These are phyloP conservation scores for Aspergillus japonicus DNA, from an alignment of 2,329 filamentous ascomycete species.

Conservation along the genomic window DNA sequence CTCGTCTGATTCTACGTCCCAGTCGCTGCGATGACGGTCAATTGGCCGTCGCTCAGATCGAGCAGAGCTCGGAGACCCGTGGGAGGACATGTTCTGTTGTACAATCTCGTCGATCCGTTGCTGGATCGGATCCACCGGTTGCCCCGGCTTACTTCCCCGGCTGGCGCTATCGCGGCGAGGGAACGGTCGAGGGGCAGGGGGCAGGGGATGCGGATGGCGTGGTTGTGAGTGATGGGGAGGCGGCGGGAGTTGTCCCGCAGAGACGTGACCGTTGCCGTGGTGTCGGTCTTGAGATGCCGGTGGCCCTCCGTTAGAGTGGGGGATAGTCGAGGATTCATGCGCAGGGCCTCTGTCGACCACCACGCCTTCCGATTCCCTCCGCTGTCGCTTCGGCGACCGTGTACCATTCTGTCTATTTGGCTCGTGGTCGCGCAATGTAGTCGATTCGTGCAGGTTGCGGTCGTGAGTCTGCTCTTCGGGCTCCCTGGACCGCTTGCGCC, in stretches of 20 bases:
- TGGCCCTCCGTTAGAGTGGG: conserved; percentile 8
- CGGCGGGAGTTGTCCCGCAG: not conserved
- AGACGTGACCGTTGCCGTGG: conserved; percentile 19
- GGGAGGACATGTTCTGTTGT: conserved; percentile 23
- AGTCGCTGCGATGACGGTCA: conserved; percentile 20
- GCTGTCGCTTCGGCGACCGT: conserved; percentile 40
- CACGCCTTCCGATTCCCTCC: conserved; percentile 26
- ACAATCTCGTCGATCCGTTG: conserved; percentile 40
- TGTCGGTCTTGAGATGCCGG: conserved; percentile 16
- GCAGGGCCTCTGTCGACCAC: conserved; percentile 6
- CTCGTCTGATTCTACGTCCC: conserved; percentile 19
- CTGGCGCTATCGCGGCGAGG: conserved; percentile 19
- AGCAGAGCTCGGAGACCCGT: not conserved
- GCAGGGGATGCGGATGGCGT: conserved; percentile 24
- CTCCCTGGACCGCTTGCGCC: conserved; percentile 43
- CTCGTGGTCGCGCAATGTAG: conserved; percentile 7
- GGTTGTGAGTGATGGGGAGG: conserved; percentile 14
- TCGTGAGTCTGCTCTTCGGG: conserved; percentile 24
- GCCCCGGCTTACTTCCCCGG: conserved; percentile 6
- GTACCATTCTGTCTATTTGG: conserved; percentile 24
- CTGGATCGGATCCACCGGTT: conserved; percentile 32
- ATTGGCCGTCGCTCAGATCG: conserved; percentile 16
- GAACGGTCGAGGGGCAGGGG: conserved; percentile 18
- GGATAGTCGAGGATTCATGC: conserved; percentile 11
- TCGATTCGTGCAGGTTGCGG: conserved; percentile 14